These are phyloP conservation scores for Malassezia nana DNA, from an alignment of 1,284 basidiomycete genomes.

Conservation along the genomic window DNA sequence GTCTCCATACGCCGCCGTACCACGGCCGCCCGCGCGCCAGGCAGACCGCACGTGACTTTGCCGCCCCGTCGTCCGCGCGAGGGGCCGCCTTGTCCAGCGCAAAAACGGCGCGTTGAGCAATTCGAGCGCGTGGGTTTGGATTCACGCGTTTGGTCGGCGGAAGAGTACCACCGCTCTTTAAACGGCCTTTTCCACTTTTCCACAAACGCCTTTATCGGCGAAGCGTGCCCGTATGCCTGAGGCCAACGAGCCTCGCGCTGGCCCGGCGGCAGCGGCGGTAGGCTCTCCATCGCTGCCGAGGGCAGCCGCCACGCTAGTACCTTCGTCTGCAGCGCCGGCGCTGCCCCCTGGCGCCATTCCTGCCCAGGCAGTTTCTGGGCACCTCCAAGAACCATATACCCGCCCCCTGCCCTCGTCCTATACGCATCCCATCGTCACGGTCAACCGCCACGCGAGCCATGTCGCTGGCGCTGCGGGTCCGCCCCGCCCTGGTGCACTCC, in stretches of 20 bases:
- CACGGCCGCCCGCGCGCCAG: neutral
- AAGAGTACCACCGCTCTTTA: neutral
- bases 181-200: neutral
- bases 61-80: neutral
- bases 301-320: neutral
- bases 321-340: neutral
- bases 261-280: neutral
- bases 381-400: conserved; percentile 4
- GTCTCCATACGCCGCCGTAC: conserved; percentile 10
- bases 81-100: neutral
- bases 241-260: conserved; percentile 3
- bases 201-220: neutral
- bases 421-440: conserved; percentile 11
- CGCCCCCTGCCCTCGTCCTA: conserved; percentile 3
- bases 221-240: neutral
- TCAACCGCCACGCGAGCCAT: conserved; percentile 1
- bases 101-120: neutral
- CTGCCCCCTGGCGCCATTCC: neutral
- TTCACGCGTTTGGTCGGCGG: neutral
- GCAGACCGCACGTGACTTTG: neutral
- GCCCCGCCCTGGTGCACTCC: neutral
- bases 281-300: neutral
- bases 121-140: neutral
- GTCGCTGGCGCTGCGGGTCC: neutral
- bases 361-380: neutral